Evolutionary conservation across 208 protist species (phyloP), one percentile per base, ranked within the genome.

Genomic region (Leishmania amazonensis): DNA sequence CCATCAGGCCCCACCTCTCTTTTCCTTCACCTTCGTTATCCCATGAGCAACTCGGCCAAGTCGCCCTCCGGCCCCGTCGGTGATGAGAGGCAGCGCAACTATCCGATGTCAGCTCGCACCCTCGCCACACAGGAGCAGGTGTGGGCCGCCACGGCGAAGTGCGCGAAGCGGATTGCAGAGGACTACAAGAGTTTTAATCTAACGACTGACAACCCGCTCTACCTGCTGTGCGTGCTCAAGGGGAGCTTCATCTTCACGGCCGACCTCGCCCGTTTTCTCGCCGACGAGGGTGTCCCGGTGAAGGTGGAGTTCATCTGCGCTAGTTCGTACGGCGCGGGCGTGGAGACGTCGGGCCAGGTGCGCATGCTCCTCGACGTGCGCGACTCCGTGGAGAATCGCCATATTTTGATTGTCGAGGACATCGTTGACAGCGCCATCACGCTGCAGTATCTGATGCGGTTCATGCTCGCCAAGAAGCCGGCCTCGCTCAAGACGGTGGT

Each of bases 401-500:
- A 98, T 80, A 87, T 97, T 42, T 51, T 98, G 24, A 83, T 98
- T 45, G 91, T 98, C 13, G 95, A 98, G 88, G 96, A 98, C 81
- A 98, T 98, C 73, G 87, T 97, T 17, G 96, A 98, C 79, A 93
- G 79, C 73, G 96, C 95, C 51, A 84, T 91, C 60, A 98, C 96
- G 40, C 84, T 98, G 31, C 51, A 80, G 75, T 97, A 96, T 85
- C 74, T 98, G 28, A 65, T 88, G 74, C 81, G 87, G 54, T 75
- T 92, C 47, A 91, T 97, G 73, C 58, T 47, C 2, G 87, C 84
- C 42, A 87, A 94, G 51, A 80, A 81, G n/a, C 94, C 95, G 1
- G 93, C 91, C 9, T 95, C 90, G 11, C 72, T 98, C 8, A 93
- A 94, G 85, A 97, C 91, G 57, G 87, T 94, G 49, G 93, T 96